phyloP scores from a whole-genome alignment of 768 basidiomycete genomes.

The Mycena floridula region DNA sequence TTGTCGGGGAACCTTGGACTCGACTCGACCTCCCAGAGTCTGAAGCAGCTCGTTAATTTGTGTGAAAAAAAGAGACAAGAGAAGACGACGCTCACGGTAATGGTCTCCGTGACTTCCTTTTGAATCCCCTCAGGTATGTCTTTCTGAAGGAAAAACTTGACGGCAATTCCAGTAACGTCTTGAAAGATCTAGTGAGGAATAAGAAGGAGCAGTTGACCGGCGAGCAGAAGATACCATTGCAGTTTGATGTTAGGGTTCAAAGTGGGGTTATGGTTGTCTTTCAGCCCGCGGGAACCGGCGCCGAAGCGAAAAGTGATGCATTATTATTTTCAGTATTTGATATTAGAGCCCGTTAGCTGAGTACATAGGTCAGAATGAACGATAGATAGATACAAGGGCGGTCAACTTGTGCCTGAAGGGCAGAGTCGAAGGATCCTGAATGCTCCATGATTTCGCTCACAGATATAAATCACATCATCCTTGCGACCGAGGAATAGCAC shows the following conservation, averaged over 20 bases:
- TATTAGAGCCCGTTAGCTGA: too few species aligned
- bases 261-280: too few species aligned
- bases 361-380: too few species aligned
- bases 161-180: constrained; percentile 3
- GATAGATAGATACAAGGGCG: too few species aligned
- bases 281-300: too few species aligned
- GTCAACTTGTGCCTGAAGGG: too few species aligned
- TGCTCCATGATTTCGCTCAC: constrained; percentile 66
- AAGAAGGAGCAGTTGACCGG: too few species aligned
- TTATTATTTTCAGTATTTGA: too few species aligned
- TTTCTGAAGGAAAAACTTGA: constrained; percentile 85
- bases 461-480: constrained; percentile 73
- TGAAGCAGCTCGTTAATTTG: constrained; percentile 25
- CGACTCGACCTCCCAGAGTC: constrained; percentile 73
- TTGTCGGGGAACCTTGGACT: constrained; percentile 70
- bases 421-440: constrained; percentile 74
- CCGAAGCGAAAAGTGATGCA: too few species aligned
- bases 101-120: constrained; percentile 67
- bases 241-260: too few species aligned
- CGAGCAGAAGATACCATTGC: too few species aligned
- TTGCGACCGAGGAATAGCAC: constrained; percentile 78
- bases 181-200: constrained; percentile 5
- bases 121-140: constrained; percentile 64
- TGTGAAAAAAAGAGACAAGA: constrained; percentile 1
- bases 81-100: constrained; percentile 42